Conservation (phyloP, 768 basidiomycete genomes). For the Xerocomus spinulosus region DNA sequence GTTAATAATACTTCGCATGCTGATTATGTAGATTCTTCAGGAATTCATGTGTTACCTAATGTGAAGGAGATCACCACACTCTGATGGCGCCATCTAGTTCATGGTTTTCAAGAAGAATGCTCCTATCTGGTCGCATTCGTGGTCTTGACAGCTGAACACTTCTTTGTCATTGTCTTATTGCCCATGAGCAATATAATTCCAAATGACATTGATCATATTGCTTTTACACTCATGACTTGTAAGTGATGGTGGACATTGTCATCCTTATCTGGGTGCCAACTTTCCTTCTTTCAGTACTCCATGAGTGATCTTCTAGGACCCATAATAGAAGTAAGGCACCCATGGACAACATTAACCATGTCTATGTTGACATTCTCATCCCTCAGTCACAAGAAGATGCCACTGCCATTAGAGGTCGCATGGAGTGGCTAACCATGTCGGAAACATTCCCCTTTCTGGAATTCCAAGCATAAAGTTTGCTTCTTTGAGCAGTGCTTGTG, state of each 20-base stretch:
- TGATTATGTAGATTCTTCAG: no score
- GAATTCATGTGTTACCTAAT: neutral
- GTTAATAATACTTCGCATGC: no score
- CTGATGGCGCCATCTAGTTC: no score
- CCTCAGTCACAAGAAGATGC: constrained; percentile 12
- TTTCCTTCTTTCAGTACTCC: neutral
- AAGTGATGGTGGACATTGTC: constrained; percentile 6
- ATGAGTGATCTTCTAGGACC: neutral
- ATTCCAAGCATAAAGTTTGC: constrained; percentile 4
- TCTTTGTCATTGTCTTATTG: neutral
- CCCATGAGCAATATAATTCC: neutral
- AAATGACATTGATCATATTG: neutral
- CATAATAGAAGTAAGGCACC: neutral
- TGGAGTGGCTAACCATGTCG: constrained; percentile 11
- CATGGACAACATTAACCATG: constrained; percentile 16
- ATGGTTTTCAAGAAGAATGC: neutral
- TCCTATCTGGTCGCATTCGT: neutral
- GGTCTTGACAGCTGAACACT: neutral
- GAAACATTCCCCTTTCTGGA: neutral
- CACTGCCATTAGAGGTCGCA: neutral
- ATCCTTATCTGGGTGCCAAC: constrained; percentile 16
- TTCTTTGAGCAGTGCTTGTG: neutral
- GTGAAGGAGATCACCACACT: neutral
- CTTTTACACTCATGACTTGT: neutral
- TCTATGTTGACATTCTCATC: constrained; percentile 10